Evolutionary conservation across 345 rosid genomes (phyloP), one percentile per base, ranked within the genome.

Genomic region (Boechera retrofracta): DNA sequence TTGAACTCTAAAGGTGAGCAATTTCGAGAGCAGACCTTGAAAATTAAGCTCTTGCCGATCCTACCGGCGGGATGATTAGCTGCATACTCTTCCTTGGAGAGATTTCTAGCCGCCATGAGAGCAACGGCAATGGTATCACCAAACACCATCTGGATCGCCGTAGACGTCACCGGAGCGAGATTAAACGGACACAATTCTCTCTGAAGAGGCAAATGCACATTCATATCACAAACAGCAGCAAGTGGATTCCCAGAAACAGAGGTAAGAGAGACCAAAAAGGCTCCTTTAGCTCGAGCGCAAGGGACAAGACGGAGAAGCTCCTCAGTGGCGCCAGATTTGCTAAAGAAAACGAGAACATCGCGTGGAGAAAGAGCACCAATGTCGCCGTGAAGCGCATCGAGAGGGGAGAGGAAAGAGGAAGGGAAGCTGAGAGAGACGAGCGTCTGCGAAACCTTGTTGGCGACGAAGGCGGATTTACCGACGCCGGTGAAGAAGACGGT

Each of bases 71-170:
- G 99, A 76, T 96, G 98, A 83, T 93, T 96, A 11, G 97, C 71
- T 0, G 97, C 99, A 55, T 96, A 96, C 62, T 87, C 90, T 11
- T 93, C 99, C 82, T 80, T 93, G 12, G 83, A 83, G 71, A 96
- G 80, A 83, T 89, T 93, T 83, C 88, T 83, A 2, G 99, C 97
- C 0, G 82, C 93, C 99, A 93, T 91, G 69, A 96, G 87, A 0
- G 99, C 99, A 45, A 93, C 89, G 28, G 99, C 96, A 36, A 96
- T 94, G 11, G 99, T 93, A 80, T 96, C 99, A 63, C 99, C 99
- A 24, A 96, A 96, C 16, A 96, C 91, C 98, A 96, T 96, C 85
- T 96, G 99, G 24, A 96, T 96, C 39, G 96, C 99, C 12, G 92
- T 93, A 11, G 99, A 96, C 4, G 99, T 96, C 15, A 93, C 99